Conservation (phyloP, 768 basidiomycete genomes). For the Pleurotus giganteus region DNA sequence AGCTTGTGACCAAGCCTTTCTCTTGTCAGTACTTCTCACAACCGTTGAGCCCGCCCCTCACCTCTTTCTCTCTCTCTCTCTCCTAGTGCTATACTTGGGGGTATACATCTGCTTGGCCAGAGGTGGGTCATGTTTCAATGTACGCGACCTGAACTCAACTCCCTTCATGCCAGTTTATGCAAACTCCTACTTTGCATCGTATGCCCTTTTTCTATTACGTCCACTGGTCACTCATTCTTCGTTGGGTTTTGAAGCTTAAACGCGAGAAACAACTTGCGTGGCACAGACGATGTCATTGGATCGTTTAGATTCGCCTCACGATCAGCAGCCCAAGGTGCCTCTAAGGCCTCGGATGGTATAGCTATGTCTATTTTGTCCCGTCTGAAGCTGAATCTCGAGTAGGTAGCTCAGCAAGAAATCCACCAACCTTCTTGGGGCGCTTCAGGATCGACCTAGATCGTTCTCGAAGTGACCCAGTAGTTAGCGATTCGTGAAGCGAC, state of each 20-base stretch:
- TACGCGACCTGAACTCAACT: not conserved
- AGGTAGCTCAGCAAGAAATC: not conserved
- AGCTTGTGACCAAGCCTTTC: not conserved
- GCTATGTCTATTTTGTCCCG: no score
- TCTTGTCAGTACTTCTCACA: not conserved
- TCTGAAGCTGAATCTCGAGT: not conserved
- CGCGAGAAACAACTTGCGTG: not conserved
- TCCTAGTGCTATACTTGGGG: slow-evolving; percentile 1
- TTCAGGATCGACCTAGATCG: not conserved
- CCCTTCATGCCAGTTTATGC: not conserved
- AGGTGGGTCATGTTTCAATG: not conserved
- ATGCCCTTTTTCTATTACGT: not conserved
- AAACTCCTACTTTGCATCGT: not conserved
- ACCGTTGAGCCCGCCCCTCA: not conserved
- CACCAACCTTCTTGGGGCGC: not conserved
- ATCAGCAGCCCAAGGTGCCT: not conserved
- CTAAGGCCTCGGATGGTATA: not conserved
- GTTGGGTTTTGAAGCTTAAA: no score
- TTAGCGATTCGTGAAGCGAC: no score
- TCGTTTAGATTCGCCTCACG: not conserved
- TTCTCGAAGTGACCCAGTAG: not conserved
- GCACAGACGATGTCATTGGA: not conserved
- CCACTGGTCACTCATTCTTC: no score
- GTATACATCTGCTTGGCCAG: not conserved
- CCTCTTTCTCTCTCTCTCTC: not conserved